A percentile compares a stretch with the other conserved stretches of the same genome.
Evolutionary conservation across 2,329 filamentous ascomycete species (phyloP).

Genomic region (Pseudocercospora crystallina): DNA sequence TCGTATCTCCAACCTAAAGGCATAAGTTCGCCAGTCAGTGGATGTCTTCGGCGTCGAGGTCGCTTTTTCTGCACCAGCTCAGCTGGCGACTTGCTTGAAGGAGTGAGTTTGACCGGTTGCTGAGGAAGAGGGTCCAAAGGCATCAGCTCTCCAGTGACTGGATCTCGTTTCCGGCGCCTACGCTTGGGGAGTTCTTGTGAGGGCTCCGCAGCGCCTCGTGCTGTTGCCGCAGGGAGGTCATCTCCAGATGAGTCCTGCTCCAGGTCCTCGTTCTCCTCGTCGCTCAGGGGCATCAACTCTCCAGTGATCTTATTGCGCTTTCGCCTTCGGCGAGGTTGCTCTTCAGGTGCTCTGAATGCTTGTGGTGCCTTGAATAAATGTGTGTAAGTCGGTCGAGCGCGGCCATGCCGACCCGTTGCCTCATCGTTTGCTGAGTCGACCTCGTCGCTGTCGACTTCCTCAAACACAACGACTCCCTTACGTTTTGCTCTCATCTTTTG

Average conservation of each 20-base stretch:
- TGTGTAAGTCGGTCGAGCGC: conserved; percentile 35
- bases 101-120: not conserved
- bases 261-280: conserved; percentile 18
- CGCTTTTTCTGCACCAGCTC: conserved; percentile 21
- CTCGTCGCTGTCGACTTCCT: conserved; percentile 13
- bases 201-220: not conserved
- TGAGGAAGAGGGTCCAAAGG: conserved; percentile 19
- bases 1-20: conserved; percentile 33
- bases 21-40: conserved; percentile 33
- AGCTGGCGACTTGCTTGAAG: not conserved
- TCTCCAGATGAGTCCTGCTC: conserved; percentile 14
- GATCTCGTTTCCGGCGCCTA: conserved; percentile 32
- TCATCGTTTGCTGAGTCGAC: conserved; percentile 14
- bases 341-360: not conserved
- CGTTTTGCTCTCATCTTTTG: conserved; percentile 20
- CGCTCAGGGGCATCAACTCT: conserved; percentile 32
- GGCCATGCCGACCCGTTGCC: conserved; percentile 24
- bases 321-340: conserved; percentile 22
- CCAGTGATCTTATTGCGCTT: conserved; percentile 32
- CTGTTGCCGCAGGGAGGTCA: conserved; percentile 1
- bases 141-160: conserved; percentile 30
- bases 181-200: conserved; percentile 18
- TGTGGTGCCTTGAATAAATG: conserved; percentile 25
- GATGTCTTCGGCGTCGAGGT: conserved; percentile 30
- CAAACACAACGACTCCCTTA: conserved; percentile 22